These are phyloP conservation scores for Rhodamnia rubescens DNA, from an alignment of 345 rosid species.

Conservation along the genomic window DNA sequence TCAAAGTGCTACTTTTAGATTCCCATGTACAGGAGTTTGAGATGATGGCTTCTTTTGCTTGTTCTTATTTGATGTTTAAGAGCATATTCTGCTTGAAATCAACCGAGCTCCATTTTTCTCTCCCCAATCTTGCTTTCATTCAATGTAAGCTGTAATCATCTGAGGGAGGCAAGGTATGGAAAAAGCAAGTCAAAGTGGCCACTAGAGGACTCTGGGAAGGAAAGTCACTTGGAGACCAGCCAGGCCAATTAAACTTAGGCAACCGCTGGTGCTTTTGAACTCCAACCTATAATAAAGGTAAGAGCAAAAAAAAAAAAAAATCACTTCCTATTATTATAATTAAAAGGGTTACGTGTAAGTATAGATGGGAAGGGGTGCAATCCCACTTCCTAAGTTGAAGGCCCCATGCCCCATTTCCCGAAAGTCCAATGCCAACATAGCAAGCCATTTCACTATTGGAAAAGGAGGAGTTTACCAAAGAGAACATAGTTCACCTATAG, in stretches of 20 bases:
- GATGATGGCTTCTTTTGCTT: background rate
- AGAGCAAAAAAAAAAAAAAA: background rate
- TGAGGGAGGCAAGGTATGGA: background rate
- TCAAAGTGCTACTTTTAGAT: background rate
- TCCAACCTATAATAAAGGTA: background rate
- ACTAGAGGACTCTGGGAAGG: constrained; percentile 16
- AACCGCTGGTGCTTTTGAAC: background rate
- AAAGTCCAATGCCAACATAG: background rate
- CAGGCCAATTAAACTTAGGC: constrained; percentile 19
- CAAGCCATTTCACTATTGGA: background rate
- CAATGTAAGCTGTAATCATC: background rate
- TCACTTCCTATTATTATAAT: background rate
- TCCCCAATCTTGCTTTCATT: background rate
- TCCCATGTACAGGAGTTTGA: background rate
- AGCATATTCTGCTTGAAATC: background rate
- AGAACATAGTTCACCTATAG: background rate
- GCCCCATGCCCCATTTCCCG: background rate
- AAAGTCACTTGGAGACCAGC: constrained; percentile 15
- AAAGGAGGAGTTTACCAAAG: background rate
- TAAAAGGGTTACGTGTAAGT: background rate
- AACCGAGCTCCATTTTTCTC: background rate
- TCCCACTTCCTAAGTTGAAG: background rate
- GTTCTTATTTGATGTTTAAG: background rate
- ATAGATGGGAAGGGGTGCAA: background rate
- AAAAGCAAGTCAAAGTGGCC: constrained; percentile 11